phyloP scores from a whole-genome alignment of 768 basidiomycete genomes.

The Chalciporus chontae region DNA sequence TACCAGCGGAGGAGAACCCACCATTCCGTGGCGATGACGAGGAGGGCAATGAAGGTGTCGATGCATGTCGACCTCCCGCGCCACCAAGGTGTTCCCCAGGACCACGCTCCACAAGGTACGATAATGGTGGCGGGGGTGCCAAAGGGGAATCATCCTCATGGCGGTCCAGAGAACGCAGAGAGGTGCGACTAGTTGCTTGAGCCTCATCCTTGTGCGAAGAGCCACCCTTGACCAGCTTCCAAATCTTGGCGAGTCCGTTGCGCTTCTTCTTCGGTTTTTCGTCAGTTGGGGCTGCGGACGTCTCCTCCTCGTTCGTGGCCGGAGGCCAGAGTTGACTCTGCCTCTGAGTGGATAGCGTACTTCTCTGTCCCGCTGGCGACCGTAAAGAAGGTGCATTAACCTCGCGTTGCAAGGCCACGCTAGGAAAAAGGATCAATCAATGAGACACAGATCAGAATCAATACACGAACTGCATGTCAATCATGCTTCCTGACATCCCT shows the following conservation, averaged over 20 bases:
- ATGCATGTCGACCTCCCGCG: constrained; percentile 50
- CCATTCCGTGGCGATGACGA: constrained; percentile 53
- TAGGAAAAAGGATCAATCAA: constrained; percentile 26
- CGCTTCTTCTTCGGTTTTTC: constrained; percentile 73
- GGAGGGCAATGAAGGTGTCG: constrained; percentile 67
- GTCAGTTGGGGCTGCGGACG: constrained; percentile 25
- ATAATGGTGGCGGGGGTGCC: constrained; percentile 87
- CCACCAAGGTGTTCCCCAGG: constrained; percentile 50
- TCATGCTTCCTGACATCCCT: constrained; percentile 82
- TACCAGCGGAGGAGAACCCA: constrained; percentile 51
- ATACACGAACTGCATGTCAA: constrained; percentile 83
- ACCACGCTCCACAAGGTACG: constrained; percentile 69
- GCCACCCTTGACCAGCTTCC: constrained; percentile 68
- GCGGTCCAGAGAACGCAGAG: constrained; percentile 38
- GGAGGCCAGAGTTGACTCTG: constrained; percentile 54
- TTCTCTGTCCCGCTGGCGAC: constrained; percentile 34
- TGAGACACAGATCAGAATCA: constrained; percentile 12
- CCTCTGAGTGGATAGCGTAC: constrained; percentile 33
- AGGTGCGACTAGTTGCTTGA: constrained; percentile 26
- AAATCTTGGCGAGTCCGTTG: constrained; percentile 75
- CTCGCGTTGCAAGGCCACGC: constrained; percentile 78
- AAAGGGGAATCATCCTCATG: constrained; percentile 72
- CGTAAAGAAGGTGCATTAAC: constrained; percentile 30
- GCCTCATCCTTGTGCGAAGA: constrained; percentile 41
- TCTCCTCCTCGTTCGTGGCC: constrained; percentile 34